These are phyloP conservation scores for Candida koratica DNA, from an alignment of 805 yeast genomes.

Conservation along the genomic window DNA sequence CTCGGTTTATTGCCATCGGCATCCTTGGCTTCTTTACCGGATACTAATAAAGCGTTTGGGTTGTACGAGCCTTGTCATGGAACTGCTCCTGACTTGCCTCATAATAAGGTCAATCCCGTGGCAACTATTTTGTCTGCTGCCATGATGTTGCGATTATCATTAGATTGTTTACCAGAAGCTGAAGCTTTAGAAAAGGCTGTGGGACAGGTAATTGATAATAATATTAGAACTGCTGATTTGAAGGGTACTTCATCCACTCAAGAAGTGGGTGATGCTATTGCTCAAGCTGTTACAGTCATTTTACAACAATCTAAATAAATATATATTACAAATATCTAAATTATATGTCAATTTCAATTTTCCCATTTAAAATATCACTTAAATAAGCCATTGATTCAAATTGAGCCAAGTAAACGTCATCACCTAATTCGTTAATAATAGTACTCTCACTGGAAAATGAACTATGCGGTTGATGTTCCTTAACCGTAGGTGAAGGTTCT, in stretches of 20 bases:
- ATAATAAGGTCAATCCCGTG: conserved; percentile 87
- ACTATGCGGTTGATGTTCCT: conserved; percentile 6
- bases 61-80: conserved; percentile 98
- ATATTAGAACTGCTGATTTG: conserved; percentile 87
- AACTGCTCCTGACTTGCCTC: conserved; percentile 90
- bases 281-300: conserved; percentile 52
- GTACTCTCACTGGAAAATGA: conserved; percentile 18
- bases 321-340: neutral
- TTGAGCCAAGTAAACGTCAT: conserved; percentile 13
- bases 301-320: conserved; percentile 3
- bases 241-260: conserved; percentile 78
- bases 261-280: conserved; percentile 95
- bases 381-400: conserved; percentile 32
- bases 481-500: conserved; percentile 1
- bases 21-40: conserved; percentile 95
- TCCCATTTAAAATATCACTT: conserved; percentile 30
- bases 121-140: conserved; percentile 96
- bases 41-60: conserved; percentile 90
- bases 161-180: conserved; percentile 80
- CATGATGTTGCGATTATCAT: conserved; percentile 92
- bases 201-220: conserved; percentile 70
- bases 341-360: too few species aligned
- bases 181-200: conserved; percentile 17
- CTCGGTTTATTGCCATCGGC: conserved; percentile 95
- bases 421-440: conserved; percentile 13